phyloP scores from a whole-genome alignment of 441 rosid genomes.

The Populus trichocarpa region DNA sequence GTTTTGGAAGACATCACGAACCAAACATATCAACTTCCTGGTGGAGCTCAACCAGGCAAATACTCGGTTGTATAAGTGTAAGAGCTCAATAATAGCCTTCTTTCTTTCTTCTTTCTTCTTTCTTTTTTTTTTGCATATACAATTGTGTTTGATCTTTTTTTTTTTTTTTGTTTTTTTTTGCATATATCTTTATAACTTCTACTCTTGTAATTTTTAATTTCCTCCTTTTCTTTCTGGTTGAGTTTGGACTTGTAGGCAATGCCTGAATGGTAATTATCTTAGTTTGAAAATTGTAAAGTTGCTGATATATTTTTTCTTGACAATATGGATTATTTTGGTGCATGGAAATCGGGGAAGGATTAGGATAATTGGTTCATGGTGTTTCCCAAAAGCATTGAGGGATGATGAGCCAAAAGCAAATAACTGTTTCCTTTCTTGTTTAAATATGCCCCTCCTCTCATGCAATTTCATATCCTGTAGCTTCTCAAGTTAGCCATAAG shows the following conservation, averaged over 20 bases:
- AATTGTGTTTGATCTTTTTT: too few relatives aligned
- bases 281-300: background rate
- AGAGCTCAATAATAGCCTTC: constrained; percentile 30
- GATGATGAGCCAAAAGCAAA: background rate
- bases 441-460: background rate
- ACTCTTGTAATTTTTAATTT: background rate
- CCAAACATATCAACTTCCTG: constrained; percentile 81
- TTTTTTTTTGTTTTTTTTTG: background rate
- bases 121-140: background rate
- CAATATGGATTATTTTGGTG: background rate
- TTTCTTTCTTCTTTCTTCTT: background rate
- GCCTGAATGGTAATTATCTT: background rate
- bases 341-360: constrained; percentile 5
- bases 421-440: background rate
- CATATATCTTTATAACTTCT: background rate
- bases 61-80: constrained; percentile 85
- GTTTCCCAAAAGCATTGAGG: background rate
- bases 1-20: constrained; percentile 88
- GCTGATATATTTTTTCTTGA: background rate
- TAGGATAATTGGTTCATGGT: background rate
- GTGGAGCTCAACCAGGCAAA: constrained; percentile 85
- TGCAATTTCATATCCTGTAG: background rate
- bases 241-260: background rate
- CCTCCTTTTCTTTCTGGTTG: background rate
- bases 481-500: constrained; percentile 9